Conservation (phyloP, 306 rosid genomes). For the Sesbania bispinosa region DNA sequence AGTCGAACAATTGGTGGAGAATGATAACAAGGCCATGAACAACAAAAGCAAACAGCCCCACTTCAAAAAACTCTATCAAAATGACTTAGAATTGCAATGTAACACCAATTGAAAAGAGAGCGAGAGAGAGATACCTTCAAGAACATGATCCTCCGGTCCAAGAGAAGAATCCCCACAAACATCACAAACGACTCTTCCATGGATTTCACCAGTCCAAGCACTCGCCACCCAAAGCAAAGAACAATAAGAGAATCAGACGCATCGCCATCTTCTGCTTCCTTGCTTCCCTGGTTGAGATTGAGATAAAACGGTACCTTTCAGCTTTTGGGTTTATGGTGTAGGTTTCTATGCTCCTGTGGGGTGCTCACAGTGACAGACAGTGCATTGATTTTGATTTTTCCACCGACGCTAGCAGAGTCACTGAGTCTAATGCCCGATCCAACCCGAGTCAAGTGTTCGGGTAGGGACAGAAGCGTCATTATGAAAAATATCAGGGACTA, state of each 20-base stretch:
- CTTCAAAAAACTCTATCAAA: background rate
- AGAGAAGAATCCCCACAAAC: constrained; percentile 85
- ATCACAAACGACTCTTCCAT: constrained; percentile 90
- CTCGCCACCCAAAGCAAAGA: constrained; percentile 38
- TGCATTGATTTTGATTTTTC: background rate
- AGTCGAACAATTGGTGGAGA: background rate
- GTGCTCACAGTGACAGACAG: background rate
- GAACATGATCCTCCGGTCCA: constrained; percentile 89
- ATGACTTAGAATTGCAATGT: background rate
- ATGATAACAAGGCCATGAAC: background rate
- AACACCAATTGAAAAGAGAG: background rate
- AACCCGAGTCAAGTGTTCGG: no score
- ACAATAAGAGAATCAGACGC: constrained; percentile 32
- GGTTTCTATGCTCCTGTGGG: background rate
- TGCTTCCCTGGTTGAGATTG: constrained; percentile 41
- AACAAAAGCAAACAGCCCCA: background rate
- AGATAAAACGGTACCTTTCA: background rate
- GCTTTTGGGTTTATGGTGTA: background rate
- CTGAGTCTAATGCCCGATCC: no score
- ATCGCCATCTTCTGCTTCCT: constrained; percentile 30
- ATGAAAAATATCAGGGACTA: background rate
- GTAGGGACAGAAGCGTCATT: constrained; percentile 17
- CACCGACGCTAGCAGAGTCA: no score
- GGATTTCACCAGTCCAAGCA: constrained; percentile 96
- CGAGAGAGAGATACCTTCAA: constrained; percentile 58